Conservation (phyloP, 2,329 filamentous ascomycete genomes). For the Ceratocystis ficicola region DNA sequence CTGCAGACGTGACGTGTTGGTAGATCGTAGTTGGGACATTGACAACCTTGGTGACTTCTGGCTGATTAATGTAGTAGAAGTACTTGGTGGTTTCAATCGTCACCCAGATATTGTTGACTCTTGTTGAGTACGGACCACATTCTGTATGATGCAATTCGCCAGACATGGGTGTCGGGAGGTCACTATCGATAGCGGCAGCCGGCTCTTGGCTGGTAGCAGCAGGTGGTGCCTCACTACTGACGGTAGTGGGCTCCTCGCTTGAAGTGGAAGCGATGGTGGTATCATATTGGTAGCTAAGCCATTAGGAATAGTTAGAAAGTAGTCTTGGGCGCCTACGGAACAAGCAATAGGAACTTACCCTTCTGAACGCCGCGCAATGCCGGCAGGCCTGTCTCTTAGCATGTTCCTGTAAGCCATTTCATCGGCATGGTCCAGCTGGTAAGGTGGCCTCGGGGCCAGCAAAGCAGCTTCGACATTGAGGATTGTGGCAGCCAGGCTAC, state of each 20-base stretch:
- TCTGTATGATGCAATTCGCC: slow-evolving; percentile 16
- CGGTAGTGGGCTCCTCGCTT: not conserved
- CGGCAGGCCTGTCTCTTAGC: not conserved
- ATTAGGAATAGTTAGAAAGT: not conserved
- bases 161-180: not conserved
- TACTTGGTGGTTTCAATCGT: slow-evolving; percentile 23
- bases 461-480: not conserved
- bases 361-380: not conserved
- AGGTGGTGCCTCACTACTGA: not conserved
- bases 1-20: slow-evolving; percentile 14
- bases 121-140: slow-evolving; percentile 9
- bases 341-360: not conserved
- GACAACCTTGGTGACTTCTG: slow-evolving; percentile 15
- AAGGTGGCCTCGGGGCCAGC: not conserved
- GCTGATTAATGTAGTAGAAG: slow-evolving; percentile 23
- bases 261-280: not conserved
- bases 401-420: not conserved
- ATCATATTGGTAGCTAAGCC: not conserved
- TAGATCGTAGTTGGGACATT: slow-evolving; percentile 5
- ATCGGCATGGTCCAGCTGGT: not conserved
- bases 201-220: not conserved
- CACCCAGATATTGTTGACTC: slow-evolving; percentile 23
- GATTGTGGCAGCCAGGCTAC: not conserved
- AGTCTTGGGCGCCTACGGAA: not conserved
- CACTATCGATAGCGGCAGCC: not conserved